Evolutionary conservation across 306 rosid genomes (phyloP).

Genomic region (Ammopiptanthus mongolicus): DNA sequence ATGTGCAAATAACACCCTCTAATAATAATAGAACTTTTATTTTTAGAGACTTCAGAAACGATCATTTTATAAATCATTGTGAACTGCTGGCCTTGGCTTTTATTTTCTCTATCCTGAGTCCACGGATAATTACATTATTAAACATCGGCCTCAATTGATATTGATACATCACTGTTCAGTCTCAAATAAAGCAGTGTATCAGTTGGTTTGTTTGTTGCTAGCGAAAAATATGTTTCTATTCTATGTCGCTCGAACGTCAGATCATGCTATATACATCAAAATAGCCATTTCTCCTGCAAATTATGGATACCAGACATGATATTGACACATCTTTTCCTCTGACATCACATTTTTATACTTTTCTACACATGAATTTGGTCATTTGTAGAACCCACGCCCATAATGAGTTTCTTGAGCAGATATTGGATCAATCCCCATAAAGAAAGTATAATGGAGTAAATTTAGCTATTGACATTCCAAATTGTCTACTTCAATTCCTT

Average conservation of each 20-base stretch:
- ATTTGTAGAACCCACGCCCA: background rate
- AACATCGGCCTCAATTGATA: background rate
- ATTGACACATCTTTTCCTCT: background rate
- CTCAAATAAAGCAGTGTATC: background rate
- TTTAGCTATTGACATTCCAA: too few relatives aligned
- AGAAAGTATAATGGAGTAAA: background rate
- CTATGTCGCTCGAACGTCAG: conserved; percentile 1
- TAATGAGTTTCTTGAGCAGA: background rate
- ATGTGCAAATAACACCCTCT: too few relatives aligned
- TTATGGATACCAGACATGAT: background rate
- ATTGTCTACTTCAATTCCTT: too few relatives aligned
- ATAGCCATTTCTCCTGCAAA: background rate
- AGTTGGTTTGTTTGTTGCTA: background rate
- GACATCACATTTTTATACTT: background rate
- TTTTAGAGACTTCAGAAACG: background rate
- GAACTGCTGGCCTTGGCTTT: background rate
- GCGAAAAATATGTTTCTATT: background rate
- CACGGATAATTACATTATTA: background rate
- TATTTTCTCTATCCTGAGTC: background rate
- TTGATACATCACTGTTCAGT: background rate
- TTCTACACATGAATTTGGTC: background rate
- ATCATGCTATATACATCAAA: background rate
- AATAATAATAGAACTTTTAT: background rate
- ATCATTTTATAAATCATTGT: background rate
- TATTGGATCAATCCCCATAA: background rate